Base-by-base conservation (phyloP, 2,329 filamentous ascomycete genomes). In the Amauroascus verrucosus region DNA sequence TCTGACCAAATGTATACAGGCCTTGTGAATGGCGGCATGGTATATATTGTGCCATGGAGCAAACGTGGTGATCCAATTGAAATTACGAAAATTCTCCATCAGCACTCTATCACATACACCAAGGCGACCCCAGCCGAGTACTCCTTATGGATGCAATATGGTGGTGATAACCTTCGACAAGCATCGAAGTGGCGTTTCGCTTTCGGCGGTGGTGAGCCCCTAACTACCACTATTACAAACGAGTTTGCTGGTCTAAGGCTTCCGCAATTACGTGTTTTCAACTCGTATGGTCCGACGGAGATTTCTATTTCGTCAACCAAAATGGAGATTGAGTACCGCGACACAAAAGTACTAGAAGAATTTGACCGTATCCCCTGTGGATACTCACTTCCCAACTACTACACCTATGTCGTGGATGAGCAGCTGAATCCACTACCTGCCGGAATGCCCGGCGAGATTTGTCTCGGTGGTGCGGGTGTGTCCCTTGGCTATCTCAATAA, bases 391-490 rank as follows among this genome's bases (percentile, higher is more conserved):
- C 62, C 65, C 5, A 70, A 71, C 51, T 67, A 63, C 43, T 49
- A 51, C 2, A 35, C 62, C 38, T 72, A 70, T 55, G 63, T 77
- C 37, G 30, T 75, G 1, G 73, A 75, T 57, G 55, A 65, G 37
- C 70, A 2, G 49, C 65, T 45, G 54, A 67, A 11, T 18, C 67
- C 68, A 3, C 61, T 71, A 2, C 70, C 74, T 0, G 43, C 62
- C 5, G 72, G 72, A 0, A 52, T 65, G 3, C 59, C 65, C 0
- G 75, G 75, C 13, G 72, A 76, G 53, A 63, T 76, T 9, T 62
- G 48, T 26, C 62, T 76, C 30, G 68, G 60, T 28, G 61, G 61
- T n/a, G 54, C 56, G 20, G 54, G 56, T 26, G 61, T 63, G 13
- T 56, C 51, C 9, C n/a, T 51, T 11, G 58, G 58, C 24, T 60